These are phyloP conservation scores for Lactifluus volemus DNA, from an alignment of 768 basidiomycete species.

Conservation along the genomic window DNA sequence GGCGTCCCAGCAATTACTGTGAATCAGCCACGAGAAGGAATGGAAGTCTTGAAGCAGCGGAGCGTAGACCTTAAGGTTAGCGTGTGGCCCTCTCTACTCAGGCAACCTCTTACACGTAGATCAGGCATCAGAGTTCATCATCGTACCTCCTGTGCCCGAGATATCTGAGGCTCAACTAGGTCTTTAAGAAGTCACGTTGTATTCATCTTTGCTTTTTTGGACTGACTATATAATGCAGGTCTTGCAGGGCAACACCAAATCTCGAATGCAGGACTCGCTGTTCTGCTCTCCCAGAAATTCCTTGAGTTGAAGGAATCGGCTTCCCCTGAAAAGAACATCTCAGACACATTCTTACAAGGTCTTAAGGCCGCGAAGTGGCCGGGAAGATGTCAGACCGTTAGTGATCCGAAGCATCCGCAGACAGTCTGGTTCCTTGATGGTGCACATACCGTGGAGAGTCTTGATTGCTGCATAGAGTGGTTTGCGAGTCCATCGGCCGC, in stretches of 20 bases:
- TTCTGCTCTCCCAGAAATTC: slow-evolving; percentile 63
- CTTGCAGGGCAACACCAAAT: slow-evolving; percentile 80
- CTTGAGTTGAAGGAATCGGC: slow-evolving; percentile 32
- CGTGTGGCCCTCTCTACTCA: not conserved
- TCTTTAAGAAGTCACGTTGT: slow-evolving; percentile 20
- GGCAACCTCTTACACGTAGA: slow-evolving; percentile 2
- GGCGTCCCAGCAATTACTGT: slow-evolving; percentile 83
- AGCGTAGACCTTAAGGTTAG: slow-evolving; percentile 60
- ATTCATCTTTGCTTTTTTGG: not conserved
- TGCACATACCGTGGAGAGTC: slow-evolving; percentile 89
- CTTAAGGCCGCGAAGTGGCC: slow-evolving; percentile 78
- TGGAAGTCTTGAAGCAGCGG: slow-evolving; percentile 56
- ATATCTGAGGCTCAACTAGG: slow-evolving; percentile 56
- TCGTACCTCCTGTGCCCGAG: slow-evolving; percentile 45
- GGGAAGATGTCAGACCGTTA: slow-evolving; percentile 83
- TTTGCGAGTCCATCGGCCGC: slow-evolving; percentile 57
- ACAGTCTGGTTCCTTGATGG: slow-evolving; percentile 91
- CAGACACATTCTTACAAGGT: slow-evolving; percentile 48
- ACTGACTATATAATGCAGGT: slow-evolving; percentile 37
- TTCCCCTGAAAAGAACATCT: slow-evolving; percentile 31
- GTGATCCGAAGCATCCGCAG: slow-evolving; percentile 42
- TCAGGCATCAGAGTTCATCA: slow-evolving; percentile 60
- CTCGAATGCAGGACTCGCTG: slow-evolving; percentile 81
- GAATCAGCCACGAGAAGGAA: slow-evolving; percentile 58
- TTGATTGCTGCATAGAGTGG: slow-evolving; percentile 85